Percentiles rank a stretch among this genome's conserved stretches.
These are phyloP conservation scores for Fusarium virguliforme DNA, from an alignment of 2,329 filamentous ascomycete genomes.

Conservation along the genomic window DNA sequence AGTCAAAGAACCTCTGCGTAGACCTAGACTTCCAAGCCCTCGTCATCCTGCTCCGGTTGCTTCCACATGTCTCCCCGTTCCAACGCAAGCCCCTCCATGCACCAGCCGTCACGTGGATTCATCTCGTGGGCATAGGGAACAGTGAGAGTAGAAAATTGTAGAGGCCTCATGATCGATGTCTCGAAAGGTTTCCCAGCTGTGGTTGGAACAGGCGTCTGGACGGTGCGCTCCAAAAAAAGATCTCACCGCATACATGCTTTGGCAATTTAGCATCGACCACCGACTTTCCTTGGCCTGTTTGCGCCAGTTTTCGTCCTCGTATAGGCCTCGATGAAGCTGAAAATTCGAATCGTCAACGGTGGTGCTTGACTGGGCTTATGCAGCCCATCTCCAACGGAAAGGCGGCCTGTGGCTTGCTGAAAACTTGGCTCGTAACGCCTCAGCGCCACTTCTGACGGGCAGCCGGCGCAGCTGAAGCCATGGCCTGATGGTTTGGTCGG, in stretches of 20 bases:
- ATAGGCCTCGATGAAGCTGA: not conserved
- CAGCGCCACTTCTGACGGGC: constrained; percentile 6
- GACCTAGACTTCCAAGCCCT: not conserved
- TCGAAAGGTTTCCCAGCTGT: not conserved
- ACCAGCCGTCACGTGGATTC: not conserved
- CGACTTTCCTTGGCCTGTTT: not conserved
- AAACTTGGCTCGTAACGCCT: not conserved
- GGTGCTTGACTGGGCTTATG: not conserved
- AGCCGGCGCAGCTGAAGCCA: not conserved
- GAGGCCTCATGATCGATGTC: not conserved
- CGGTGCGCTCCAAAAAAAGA: not conserved
- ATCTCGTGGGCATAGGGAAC: not conserved
- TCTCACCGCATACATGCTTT: not conserved
- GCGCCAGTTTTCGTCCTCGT: not conserved
- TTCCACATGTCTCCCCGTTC: not conserved
- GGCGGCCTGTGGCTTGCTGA: constrained; percentile 3
- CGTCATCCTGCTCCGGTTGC: not conserved
- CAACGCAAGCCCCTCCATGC: not conserved
- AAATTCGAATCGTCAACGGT: not conserved
- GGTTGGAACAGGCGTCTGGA: not conserved
- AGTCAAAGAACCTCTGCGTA: too few relatives aligned
- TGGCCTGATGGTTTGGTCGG: not conserved
- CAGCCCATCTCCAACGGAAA: not conserved
- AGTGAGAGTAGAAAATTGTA: not conserved
- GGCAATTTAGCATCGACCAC: not conserved